Evolutionary conservation across 306 rosid species (phyloP).

Genomic region (Astragalus glycyphyllos): DNA sequence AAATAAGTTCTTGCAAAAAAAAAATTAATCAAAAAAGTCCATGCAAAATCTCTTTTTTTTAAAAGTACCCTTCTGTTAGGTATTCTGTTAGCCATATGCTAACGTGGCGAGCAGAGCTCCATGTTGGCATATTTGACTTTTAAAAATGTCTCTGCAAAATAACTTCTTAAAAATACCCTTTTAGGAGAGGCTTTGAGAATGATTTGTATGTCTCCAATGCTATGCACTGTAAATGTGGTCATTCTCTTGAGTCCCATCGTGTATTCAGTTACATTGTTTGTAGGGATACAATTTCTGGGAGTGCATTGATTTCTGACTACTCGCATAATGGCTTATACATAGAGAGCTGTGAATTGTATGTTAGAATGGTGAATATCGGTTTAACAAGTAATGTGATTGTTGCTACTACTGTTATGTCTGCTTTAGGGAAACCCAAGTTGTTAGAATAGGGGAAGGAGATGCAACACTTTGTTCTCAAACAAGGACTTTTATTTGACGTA

Average conservation of each 20-base stretch:
- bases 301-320: conserved; percentile 54
- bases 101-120: too few relatives aligned
- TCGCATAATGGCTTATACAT: conserved; percentile 45
- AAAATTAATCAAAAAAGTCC: too few relatives aligned
- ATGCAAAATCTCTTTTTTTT: too few relatives aligned
- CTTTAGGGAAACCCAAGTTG: conserved; percentile 52
- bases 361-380: conserved; percentile 47
- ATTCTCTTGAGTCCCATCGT: conserved; percentile 41
- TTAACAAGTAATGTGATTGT: conserved; percentile 45
- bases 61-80: too few relatives aligned
- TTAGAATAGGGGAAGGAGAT: conserved; percentile 53
- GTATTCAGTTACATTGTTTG: conserved; percentile 44
- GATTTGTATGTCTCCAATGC: conserved; percentile 55
- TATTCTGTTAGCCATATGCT: too few relatives aligned
- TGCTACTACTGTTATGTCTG: conserved; percentile 48
- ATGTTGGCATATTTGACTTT: too few relatives aligned
- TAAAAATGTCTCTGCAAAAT: too few relatives aligned
- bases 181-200: conserved; percentile 50
- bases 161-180: too few relatives aligned
- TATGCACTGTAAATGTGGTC: conserved; percentile 56
- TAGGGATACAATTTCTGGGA: conserved; percentile 54
- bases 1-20: too few relatives aligned
- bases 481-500: conserved; percentile 43
- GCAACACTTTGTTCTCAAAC: conserved; percentile 49
- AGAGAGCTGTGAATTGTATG: conserved; percentile 41